Conservation (phyloP, 495 filamentous ascomycete species). For the Hapsidospora chrysogenum region DNA sequence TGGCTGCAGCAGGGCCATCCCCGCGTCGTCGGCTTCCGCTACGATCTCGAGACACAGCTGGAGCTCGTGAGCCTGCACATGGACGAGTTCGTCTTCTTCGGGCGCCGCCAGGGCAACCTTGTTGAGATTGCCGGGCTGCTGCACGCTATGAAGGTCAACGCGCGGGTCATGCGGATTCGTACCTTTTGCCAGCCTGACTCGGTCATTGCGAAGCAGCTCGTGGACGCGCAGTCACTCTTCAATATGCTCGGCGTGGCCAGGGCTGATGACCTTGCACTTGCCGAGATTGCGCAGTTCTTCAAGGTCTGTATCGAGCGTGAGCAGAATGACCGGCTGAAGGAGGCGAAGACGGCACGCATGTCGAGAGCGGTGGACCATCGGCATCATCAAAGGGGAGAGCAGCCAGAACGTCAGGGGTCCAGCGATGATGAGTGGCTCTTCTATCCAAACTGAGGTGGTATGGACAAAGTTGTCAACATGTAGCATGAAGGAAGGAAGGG, state of each 20-base stretch:
- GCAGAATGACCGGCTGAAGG: not conserved
- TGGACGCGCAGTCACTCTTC: conserved; percentile 20
- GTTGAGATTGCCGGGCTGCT: conserved; percentile 15
- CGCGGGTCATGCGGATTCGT: conserved; percentile 19
- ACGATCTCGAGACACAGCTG: conserved; percentile 31
- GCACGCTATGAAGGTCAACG: conserved; percentile 21
- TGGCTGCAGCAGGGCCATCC: conserved; percentile 26
- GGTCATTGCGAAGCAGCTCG: conserved; percentile 27
- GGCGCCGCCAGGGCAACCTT: conserved; percentile 9
- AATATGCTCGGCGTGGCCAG: conserved; percentile 17
- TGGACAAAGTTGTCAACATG: too few species aligned
- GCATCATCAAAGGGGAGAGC: too few species aligned
- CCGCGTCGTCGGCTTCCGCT: conserved; percentile 25
- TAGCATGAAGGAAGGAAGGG: too few species aligned
- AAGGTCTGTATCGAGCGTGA: conserved; percentile 17
- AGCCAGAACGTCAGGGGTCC: too few species aligned
- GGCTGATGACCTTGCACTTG: conserved; percentile 15
- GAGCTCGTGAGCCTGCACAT: conserved; percentile 22
- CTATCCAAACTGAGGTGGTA: too few species aligned
- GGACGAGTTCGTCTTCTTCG: conserved; percentile 26
- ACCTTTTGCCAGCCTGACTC: conserved; percentile 30
- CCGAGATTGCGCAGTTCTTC: conserved; percentile 20
- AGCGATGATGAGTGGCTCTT: too few species aligned
- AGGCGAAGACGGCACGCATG: not conserved
- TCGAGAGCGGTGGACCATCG: too few species aligned